These are phyloP conservation scores for Cladosporium sp. DNA, from an alignment of 2,329 filamentous ascomycete species.

Conservation along the genomic window DNA sequence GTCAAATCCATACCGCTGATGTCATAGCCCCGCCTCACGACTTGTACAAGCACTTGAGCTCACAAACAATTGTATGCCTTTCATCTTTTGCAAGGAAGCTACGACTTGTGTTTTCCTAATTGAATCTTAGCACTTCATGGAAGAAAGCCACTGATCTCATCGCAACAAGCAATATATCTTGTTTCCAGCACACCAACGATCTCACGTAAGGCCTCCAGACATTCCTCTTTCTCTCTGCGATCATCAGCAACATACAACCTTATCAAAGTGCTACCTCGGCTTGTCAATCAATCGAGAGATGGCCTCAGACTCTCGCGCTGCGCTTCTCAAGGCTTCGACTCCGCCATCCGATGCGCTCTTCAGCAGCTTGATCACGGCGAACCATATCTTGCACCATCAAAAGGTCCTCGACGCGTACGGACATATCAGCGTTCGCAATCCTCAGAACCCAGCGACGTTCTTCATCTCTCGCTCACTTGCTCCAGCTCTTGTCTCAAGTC, in stretches of 20 bases:
- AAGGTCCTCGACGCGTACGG: constrained; percentile 29
- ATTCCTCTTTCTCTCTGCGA: not conserved
- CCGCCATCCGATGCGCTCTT: constrained; percentile 35
- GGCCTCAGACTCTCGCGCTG: constrained; percentile 21
- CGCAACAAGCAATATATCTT: not conserved
- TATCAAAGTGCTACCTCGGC: constrained; percentile 1
- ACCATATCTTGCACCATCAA: constrained; percentile 38
- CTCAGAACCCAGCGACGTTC: constrained; percentile 43
- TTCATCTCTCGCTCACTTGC: constrained; percentile 49
- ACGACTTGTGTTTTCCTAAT: not conserved
- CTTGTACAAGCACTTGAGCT: not conserved
- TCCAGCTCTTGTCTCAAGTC: constrained; percentile 46
- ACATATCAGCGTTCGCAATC: constrained; percentile 41
- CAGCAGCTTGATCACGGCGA: constrained; percentile 39
- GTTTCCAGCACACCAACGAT: not conserved
- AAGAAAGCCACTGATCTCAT: not conserved
- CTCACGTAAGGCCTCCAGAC: not conserved
- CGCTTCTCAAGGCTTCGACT: constrained; percentile 35
- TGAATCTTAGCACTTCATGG: not conserved
- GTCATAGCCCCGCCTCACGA: not conserved
- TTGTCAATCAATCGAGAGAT: not conserved
- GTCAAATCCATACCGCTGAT: not conserved
- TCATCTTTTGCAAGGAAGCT: not conserved
- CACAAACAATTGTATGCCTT: no score
- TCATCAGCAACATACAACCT: not conserved